phyloP scores from a whole-genome alignment of 2,329 filamentous ascomycete genomes.

The Alternaria arbusti region DNA sequence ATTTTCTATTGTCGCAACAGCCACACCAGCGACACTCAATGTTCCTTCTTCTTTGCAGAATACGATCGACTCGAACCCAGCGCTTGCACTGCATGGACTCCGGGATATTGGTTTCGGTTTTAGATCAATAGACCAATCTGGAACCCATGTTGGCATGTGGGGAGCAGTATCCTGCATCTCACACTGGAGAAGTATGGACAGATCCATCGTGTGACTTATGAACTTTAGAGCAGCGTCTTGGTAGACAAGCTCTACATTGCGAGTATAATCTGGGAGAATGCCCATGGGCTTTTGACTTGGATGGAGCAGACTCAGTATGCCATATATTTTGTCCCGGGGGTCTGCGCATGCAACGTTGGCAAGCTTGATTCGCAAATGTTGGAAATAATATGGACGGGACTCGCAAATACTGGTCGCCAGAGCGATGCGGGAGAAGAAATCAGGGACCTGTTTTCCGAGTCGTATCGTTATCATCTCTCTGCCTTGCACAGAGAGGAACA shows the following conservation, averaged over 20 bases:
- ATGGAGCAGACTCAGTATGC: accelerated
- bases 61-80: background rate
- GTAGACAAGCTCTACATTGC: background rate
- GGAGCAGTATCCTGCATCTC: background rate
- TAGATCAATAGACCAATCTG: background rate
- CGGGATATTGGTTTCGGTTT: background rate
- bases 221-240: background rate
- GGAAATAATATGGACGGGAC: accelerated
- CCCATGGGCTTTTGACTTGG: accelerated
- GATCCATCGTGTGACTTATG: background rate
- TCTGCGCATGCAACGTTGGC: background rate
- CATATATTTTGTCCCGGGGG: background rate
- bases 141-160: background rate
- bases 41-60: background rate
- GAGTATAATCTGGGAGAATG: background rate
- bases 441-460: too few relatives aligned
- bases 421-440: accelerated
- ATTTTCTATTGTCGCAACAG: accelerated
- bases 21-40: background rate
- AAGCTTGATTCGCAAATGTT: accelerated
- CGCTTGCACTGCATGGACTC: background rate
- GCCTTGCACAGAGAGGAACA: too few relatives aligned
- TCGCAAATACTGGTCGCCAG: accelerated
- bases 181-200: background rate
- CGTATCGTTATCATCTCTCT: too few relatives aligned